A percentile compares a stretch with the other conserved stretches of the same genome.
These are phyloP conservation scores for Lecanicillium sp. DNA, from an alignment of 2,329 filamentous ascomycete species.

Conservation along the genomic window DNA sequence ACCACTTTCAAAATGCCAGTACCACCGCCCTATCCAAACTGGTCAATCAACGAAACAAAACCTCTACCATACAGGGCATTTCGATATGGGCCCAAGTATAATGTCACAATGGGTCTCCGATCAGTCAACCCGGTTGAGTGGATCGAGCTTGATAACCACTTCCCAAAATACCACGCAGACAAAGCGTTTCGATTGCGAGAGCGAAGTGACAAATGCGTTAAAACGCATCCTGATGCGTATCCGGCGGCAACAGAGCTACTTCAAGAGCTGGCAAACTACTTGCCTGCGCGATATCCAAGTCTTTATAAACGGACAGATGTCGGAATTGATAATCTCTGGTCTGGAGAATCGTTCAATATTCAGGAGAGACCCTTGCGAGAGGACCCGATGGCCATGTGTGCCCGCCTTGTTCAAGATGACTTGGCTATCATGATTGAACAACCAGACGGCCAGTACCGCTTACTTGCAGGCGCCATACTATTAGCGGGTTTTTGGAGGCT, in stretches of 20 bases:
- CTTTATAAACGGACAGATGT: constrained; percentile 56
- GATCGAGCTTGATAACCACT: constrained; percentile 82
- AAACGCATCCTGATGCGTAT: constrained; percentile 61
- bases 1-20: constrained; percentile 47
- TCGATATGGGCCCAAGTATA: constrained; percentile 67
- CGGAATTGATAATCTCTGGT: constrained; percentile 63
- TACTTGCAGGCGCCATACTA: constrained; percentile 67
- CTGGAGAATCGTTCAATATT: constrained; percentile 65
- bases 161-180: constrained; percentile 60
- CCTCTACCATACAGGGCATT: constrained; percentile 74
- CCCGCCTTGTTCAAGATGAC: constrained; percentile 71
- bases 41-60: constrained; percentile 60
- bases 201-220: constrained; percentile 58
- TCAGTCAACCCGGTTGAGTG: constrained; percentile 62
- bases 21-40: constrained; percentile 55
- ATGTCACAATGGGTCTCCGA: constrained; percentile 71
- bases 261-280: constrained; percentile 62
- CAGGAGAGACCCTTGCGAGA: constrained; percentile 54
- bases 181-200: constrained; percentile 62
- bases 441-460: constrained; percentile 69
- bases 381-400: constrained; percentile 70
- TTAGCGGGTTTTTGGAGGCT: constrained; percentile 79
- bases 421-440: constrained; percentile 76
- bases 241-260: constrained; percentile 68
- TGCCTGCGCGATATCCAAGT: constrained; percentile 66